Conservation (phyloP, 768 basidiomycete genomes). For the Pisolithus albus region DNA sequence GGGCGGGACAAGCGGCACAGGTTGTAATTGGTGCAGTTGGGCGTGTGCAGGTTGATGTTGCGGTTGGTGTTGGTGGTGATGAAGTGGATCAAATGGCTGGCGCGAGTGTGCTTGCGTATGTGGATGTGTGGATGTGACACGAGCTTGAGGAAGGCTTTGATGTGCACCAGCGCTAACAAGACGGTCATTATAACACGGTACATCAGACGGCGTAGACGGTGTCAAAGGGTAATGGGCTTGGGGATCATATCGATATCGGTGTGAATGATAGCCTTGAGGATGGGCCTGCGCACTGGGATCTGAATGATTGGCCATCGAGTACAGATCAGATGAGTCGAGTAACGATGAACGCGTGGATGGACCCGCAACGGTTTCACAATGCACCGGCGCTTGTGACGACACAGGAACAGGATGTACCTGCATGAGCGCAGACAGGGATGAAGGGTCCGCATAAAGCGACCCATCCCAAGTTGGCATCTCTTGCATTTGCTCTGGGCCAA, state of each 20-base stretch:
- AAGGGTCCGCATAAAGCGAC: not conserved
- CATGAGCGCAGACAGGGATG: not conserved
- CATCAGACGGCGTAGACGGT: not conserved
- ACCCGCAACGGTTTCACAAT: not conserved
- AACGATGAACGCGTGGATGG: not conserved
- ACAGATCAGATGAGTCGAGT: not conserved
- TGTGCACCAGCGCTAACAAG: not conserved
- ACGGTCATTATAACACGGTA: not conserved
- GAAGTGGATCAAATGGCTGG: too few species aligned
- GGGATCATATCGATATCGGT: not conserved
- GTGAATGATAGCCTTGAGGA: not conserved
- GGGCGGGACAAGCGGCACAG: slow-evolving; percentile 24
- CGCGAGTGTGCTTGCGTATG: too few species aligned
- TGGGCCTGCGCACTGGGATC: not conserved
- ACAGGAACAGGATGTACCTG: not conserved
- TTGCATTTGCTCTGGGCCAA: not conserved
- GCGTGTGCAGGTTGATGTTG: not conserved
- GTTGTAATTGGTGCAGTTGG: not conserved
- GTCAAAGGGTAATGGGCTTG: too few species aligned
- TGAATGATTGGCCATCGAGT: not conserved
- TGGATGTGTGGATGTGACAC: too few species aligned
- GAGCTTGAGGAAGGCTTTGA: not conserved
- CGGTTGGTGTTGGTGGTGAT: too few species aligned
- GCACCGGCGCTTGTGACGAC: not conserved
- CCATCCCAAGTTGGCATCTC: not conserved